Percentiles rank a stretch among this genome's conserved stretches.
phyloP scores from a whole-genome alignment of 441 rosid species.

The Dalechampia spathulata region DNA sequence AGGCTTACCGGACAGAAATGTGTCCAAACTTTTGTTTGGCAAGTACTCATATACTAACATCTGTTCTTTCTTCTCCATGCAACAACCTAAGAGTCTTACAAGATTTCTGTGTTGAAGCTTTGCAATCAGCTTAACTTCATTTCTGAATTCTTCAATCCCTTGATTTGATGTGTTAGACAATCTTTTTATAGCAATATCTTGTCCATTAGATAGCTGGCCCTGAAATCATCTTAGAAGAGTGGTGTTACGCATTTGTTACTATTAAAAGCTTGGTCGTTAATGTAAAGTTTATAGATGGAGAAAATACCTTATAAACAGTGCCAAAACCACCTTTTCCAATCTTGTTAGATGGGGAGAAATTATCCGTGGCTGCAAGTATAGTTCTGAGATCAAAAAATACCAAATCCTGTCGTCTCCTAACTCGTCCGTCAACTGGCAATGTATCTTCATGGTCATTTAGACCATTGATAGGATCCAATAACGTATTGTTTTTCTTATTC shows the following conservation, averaged over 20 bases:
- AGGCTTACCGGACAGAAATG: slow-evolving; percentile 36
- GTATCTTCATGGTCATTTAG: background rate
- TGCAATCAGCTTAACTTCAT: slow-evolving; percentile 41
- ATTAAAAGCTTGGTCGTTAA: too few relatives aligned
- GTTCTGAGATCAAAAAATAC: background rate
- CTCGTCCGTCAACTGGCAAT: background rate
- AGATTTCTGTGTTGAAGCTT: slow-evolving; percentile 65
- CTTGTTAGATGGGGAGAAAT: slow-evolving; percentile 15
- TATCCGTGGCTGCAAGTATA: slow-evolving; percentile 14
- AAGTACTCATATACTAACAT: slow-evolving; percentile 53
- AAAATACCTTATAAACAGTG: slow-evolving; percentile 28
- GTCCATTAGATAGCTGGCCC: slow-evolving; percentile 40
- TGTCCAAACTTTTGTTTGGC: slow-evolving; percentile 55
- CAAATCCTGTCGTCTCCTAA: background rate
- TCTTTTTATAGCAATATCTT: slow-evolving; percentile 53
- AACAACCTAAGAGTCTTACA: slow-evolving; percentile 46
- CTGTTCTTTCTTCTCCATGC: slow-evolving; percentile 46
- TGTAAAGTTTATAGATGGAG: too few relatives aligned
- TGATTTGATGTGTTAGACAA: slow-evolving; percentile 42
- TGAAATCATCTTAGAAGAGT: slow-evolving; percentile 11
- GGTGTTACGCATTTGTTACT: too few relatives aligned
- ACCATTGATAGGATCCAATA: background rate
- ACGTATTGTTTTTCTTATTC: background rate
- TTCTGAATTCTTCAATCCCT: slow-evolving; percentile 28
- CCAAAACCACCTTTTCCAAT: slow-evolving; percentile 39